phyloP scores from a whole-genome alignment of 805 yeast species.

The Candida succiphila region DNA sequence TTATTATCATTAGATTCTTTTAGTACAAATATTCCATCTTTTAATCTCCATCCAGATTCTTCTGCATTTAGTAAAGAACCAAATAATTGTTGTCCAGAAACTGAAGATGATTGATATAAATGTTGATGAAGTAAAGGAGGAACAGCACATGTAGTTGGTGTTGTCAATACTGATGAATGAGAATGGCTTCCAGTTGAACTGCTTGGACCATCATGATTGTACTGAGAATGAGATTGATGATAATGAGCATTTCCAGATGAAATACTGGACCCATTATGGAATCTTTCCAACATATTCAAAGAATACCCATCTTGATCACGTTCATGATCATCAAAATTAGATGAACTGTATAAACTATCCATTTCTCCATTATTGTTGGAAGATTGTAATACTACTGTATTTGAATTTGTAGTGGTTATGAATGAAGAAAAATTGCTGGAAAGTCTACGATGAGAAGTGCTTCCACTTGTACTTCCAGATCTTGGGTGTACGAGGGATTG shows the following conservation, averaged over 20 bases:
- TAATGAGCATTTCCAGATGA: background rate
- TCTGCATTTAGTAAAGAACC: background rate
- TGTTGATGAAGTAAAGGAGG: constrained; percentile 1
- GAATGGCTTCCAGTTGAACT: background rate
- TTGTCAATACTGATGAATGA: background rate
- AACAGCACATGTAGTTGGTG: background rate
- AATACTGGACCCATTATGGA: background rate
- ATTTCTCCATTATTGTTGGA: background rate
- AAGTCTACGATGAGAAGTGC: too few species aligned
- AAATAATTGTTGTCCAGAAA: background rate
- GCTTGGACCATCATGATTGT: background rate
- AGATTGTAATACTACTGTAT: background rate
- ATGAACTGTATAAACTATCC: background rate
- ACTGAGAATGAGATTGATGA: background rate
- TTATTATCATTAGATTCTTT: too few species aligned
- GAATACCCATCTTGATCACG: background rate
- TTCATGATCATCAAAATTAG: background rate
- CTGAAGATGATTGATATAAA: background rate
- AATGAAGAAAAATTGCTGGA: too few species aligned
- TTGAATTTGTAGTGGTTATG: background rate
- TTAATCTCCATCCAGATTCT: constrained; percentile 1
- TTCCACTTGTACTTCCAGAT: too few species aligned
- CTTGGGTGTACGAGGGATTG: too few species aligned
- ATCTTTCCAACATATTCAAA: too few species aligned
- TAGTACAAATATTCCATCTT: background rate